Base-by-base conservation (phyloP, 148 eudicot species). In the Agrostemma githago region DNA sequence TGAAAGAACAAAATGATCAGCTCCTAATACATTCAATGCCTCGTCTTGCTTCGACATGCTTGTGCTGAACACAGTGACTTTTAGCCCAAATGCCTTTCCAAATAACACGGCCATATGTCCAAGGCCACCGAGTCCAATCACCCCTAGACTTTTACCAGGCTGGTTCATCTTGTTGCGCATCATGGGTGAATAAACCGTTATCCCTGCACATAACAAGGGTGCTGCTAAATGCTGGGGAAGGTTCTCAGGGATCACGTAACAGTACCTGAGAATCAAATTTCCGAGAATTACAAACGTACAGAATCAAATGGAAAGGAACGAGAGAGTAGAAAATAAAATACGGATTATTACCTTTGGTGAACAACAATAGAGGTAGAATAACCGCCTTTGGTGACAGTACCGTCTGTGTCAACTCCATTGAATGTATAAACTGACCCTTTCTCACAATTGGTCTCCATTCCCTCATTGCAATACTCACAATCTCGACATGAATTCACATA, bases 81-180 rank as follows among this genome's bases (percentile, higher is more conserved):
- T 83, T 66, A 92, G 70, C 43, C 97, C 96, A 68, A 90, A 92
- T 58, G 97, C 95, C 80, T 92, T 92, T 15, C 97, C 97, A 74
- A 92, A 88, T 73, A 85, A 81, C 8, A 92, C 96, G 2, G 91
- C 97, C 89, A 90, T 80, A 86, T 88, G 97, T 48, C 96, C 96
- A 51, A 90, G 89, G 10, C 96, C 92, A 71, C 96, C 96, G 0
- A 92, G 89, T 20, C 97, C 96, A 57, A 92, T 72, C 77, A 92
- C 96, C 65, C 95, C 97, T 2, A 92, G 79, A 41, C 89, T 88
- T 65, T 92, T 89, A 16, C 96, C 97, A 1, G 96, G 89, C 74
- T 88, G 91, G 73, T 89, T 88, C 92, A 92, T 89, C 26, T 84
- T 83, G 72, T 88, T 92, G 53, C 87, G 84, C 75, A 86, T 79